Evolutionary conservation across 2,329 filamentous ascomycete species (phyloP).

Genomic region (Epichloe coenophiala): DNA sequence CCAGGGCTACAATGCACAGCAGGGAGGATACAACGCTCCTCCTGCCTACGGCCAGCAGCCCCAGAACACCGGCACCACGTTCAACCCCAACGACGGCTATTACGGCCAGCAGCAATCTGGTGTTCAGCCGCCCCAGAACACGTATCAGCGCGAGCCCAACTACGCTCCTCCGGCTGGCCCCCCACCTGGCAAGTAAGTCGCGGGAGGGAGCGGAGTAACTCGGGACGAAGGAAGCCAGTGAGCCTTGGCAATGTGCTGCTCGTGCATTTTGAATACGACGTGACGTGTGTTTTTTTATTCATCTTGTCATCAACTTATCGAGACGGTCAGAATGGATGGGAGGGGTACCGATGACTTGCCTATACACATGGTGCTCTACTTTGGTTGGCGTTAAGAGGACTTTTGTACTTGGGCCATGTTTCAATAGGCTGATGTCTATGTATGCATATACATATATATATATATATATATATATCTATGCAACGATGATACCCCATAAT

Average conservation of each 20-base stretch:
- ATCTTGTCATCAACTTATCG: neutral
- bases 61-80: conserved; percentile 37
- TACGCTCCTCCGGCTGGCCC: conserved; percentile 59
- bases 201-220: neutral
- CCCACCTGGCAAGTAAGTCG: conserved; percentile 44
- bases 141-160: conserved; percentile 38
- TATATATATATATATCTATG: too few relatives aligned
- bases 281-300: neutral
- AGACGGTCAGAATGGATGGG: neutral
- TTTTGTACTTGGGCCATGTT: neutral
- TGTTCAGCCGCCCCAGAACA: conserved; percentile 42
- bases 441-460: too few relatives aligned
- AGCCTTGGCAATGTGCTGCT: neutral
- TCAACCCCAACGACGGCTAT: conserved; percentile 46
- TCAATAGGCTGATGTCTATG: neutral
- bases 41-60: conserved; percentile 32
- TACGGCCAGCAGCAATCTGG: conserved; percentile 44
- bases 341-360: neutral
- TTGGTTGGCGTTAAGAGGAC: neutral
- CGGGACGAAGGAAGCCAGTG: neutral
- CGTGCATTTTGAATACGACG: neutral
- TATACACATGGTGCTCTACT: neutral
- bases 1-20: conserved; percentile 16
- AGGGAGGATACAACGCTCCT: conserved; percentile 24
- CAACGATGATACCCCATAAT: too few relatives aligned